phyloP scores from a whole-genome alignment of 805 yeast species.

The Nakazawaea populi region DNA sequence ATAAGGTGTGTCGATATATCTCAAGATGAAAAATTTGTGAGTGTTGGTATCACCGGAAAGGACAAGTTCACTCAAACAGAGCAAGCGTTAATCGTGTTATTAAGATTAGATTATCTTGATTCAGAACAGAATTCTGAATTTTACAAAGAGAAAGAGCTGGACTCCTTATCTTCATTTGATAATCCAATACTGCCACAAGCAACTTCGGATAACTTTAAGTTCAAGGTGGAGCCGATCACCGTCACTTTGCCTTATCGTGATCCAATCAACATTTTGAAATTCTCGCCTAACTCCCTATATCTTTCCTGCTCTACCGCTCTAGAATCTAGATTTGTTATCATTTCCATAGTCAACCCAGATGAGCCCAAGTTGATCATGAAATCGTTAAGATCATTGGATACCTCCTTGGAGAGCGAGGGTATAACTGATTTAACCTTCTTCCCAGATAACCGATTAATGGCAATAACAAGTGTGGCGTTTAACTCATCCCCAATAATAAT shows the following conservation, averaged over 20 bases:
- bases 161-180: neutral
- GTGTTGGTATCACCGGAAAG: constrained; percentile 78
- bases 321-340: constrained; percentile 75
- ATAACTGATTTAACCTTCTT: constrained; percentile 76
- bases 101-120: constrained; percentile 15
- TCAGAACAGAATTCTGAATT: neutral
- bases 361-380: constrained; percentile 67
- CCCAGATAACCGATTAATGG: constrained; percentile 55
- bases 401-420: constrained; percentile 78
- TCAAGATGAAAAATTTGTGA: constrained; percentile 56
- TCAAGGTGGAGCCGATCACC: constrained; percentile 51
- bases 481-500: constrained; percentile 62
- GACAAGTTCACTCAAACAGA: constrained; percentile 64
- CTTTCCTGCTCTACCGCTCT: constrained; percentile 70
- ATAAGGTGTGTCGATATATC: constrained; percentile 75
- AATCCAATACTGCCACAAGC: constrained; percentile 5
- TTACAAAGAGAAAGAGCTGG: neutral
- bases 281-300: constrained; percentile 67
- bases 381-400: constrained; percentile 55
- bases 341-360: constrained; percentile 56
- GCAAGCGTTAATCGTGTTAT: constrained; percentile 70
- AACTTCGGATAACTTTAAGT: constrained; percentile 6
- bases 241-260: constrained; percentile 83
- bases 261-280: constrained; percentile 68
- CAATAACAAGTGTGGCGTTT: constrained; percentile 51